Evolutionary conservation across 352 stramenopile species (phyloP).

Genomic region (Globisporangium iwayamae): DNA sequence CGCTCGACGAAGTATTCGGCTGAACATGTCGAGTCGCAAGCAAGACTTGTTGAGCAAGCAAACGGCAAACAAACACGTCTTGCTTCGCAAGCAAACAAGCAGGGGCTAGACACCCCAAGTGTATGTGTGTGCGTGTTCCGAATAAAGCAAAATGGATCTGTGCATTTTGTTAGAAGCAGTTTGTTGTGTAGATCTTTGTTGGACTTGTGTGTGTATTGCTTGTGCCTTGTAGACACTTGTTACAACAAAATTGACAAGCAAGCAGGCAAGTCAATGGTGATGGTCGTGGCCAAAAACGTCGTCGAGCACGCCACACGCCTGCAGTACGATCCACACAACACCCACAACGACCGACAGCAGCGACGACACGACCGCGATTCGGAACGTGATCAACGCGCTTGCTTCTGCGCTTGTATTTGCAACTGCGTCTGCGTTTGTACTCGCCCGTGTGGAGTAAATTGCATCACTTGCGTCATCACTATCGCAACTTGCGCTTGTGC

Average conservation of each 20-base stretch:
- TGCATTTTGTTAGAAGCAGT: neutral
- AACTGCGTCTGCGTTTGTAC: neutral
- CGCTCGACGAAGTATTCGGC: constrained; percentile 66
- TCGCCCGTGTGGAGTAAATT: constrained; percentile 12
- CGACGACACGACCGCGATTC: constrained; percentile 46
- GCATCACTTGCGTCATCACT: constrained; percentile 8
- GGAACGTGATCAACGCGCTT: constrained; percentile 28
- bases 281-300: constrained; percentile 43
- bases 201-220: neutral
- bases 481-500: neutral
- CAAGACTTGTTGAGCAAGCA: neutral
- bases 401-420: neutral
- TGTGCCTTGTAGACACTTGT: neutral
- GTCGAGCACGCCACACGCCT: constrained; percentile 59
- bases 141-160: neutral
- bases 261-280: neutral
- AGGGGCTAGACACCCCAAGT: neutral
- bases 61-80: neutral
- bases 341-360: constrained; percentile 61
- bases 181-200: neutral
- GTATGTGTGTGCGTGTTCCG: neutral
- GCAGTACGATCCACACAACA: constrained; percentile 64
- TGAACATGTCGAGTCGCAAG: constrained; percentile 16
- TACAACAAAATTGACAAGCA: neutral
- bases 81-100: neutral